Evolutionary conservation across 148 eudicot genomes (phyloP).

Genomic region (Rhododendron ovatum): DNA sequence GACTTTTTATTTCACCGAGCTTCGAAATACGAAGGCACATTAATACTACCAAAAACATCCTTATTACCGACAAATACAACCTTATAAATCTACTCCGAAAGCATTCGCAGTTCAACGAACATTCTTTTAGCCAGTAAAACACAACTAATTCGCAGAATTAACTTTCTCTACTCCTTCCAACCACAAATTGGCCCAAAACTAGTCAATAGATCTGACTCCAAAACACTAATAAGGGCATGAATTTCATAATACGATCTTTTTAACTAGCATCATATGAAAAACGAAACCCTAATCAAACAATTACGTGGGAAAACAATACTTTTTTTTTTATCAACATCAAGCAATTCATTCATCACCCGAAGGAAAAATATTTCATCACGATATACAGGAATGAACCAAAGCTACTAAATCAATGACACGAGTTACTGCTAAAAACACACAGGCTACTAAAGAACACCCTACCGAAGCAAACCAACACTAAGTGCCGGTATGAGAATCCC

Average conservation of each 20-base stretch:
- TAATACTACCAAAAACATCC: neutral
- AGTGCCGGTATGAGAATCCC: too few species aligned
- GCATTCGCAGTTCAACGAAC: neutral
- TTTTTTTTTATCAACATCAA: too few species aligned
- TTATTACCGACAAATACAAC: neutral
- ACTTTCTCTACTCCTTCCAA: neutral
- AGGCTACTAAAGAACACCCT: too few species aligned
- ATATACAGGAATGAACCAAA: too few species aligned
- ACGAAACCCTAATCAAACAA: neutral
- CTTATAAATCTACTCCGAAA: neutral
- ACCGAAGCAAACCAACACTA: too few species aligned
- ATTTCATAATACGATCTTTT: neutral
- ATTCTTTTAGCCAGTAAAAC: neutral
- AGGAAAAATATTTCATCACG: too few species aligned
- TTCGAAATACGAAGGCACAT: neutral
- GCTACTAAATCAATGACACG: too few species aligned
- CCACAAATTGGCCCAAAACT: neutral
- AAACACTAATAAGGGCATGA: neutral
- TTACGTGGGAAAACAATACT: neutral
- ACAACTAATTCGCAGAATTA: neutral
- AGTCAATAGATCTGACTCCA: neutral
- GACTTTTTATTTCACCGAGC: neutral
- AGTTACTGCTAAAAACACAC: too few species aligned
- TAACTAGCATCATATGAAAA: neutral
- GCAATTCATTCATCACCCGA: too few species aligned